A percentile compares a stretch with the other conserved stretches of the same genome.
Conservation (phyloP, 805 yeast genomes). For the Ogataea haglerorum region DNA sequence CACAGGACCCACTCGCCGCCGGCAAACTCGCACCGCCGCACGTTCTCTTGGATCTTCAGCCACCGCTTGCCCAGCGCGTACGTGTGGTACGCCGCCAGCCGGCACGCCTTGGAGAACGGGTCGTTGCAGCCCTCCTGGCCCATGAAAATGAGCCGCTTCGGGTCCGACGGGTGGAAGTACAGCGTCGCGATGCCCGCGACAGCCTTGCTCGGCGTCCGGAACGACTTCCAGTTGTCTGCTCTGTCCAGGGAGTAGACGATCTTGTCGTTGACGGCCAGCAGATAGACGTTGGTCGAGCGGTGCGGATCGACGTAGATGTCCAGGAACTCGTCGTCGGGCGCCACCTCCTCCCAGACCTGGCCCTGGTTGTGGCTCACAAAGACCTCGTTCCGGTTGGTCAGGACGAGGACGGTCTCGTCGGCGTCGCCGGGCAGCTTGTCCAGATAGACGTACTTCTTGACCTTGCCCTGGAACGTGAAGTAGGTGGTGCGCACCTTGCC, state of each 20-base stretch:
- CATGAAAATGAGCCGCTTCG: slow-evolving; percentile 62
- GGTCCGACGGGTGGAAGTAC: slow-evolving; percentile 60
- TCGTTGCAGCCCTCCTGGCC: slow-evolving; percentile 60
- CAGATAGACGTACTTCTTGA: slow-evolving; percentile 57
- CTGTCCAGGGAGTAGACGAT: slow-evolving; percentile 65
- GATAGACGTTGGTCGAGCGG: slow-evolving; percentile 49
- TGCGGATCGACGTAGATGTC: slow-evolving; percentile 56
- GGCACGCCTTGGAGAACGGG: slow-evolving; percentile 46
- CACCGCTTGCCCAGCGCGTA: slow-evolving; percentile 67
- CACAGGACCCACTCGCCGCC: slow-evolving; percentile 62
- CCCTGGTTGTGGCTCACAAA: slow-evolving; percentile 76
- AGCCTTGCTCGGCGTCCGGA: slow-evolving; percentile 53
- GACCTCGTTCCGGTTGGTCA: slow-evolving; percentile 51
- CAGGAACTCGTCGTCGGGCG: slow-evolving; percentile 43
- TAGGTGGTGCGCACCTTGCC: slow-evolving; percentile 41
- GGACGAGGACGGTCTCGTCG: slow-evolving; percentile 63
- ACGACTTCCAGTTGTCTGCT: slow-evolving; percentile 54
- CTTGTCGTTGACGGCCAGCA: slow-evolving; percentile 45
- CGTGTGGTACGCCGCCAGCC: slow-evolving; percentile 56
- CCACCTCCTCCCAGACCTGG: slow-evolving; percentile 44
- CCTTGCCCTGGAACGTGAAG: slow-evolving; percentile 50
- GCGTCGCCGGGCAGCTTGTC: slow-evolving; percentile 45
- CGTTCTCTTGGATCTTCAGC: slow-evolving; percentile 49
- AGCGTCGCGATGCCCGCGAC: slow-evolving; percentile 42
- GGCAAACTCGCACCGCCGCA: slow-evolving; percentile 62